These are phyloP conservation scores for Microsporum canis DNA, from an alignment of 2,329 filamentous ascomycete species.

Conservation along the genomic window DNA sequence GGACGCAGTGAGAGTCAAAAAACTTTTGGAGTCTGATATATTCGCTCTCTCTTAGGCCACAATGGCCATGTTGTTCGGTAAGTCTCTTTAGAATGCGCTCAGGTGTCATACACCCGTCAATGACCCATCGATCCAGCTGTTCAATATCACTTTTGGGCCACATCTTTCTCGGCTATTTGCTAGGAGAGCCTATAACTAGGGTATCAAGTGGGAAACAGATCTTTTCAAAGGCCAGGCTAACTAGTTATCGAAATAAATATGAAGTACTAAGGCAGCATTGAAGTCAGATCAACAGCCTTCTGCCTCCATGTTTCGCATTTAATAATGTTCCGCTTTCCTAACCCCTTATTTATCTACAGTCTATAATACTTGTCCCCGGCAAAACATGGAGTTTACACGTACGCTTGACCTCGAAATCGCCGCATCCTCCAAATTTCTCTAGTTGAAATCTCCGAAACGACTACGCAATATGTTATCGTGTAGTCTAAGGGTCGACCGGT, in stretches of 20 bases:
- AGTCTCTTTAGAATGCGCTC: not conserved
- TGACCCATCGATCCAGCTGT: not conserved
- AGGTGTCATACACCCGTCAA: not conserved
- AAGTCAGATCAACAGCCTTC: not conserved
- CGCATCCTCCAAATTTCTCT: not conserved
- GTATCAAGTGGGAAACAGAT: not conserved
- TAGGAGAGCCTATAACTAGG: not conserved
- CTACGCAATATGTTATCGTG: not conserved
- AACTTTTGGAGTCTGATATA: not conserved
- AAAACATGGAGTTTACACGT: not conserved
- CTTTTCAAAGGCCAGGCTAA: not conserved
- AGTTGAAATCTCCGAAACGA: not conserved
- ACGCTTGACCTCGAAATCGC: not conserved
- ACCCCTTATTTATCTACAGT: not conserved
- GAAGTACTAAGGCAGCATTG: not conserved
- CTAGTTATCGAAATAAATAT: not conserved
- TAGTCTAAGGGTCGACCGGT: not conserved
- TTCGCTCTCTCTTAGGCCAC: not conserved
- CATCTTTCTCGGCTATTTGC: not conserved
- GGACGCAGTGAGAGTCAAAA: not conserved
- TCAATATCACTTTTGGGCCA: not conserved
- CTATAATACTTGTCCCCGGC: not conserved
- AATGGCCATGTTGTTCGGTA: not conserved
- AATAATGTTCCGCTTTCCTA: not conserved
- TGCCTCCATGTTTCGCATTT: not conserved